A percentile compares a stretch with the other conserved stretches of the same genome.
Evolutionary conservation across 2,329 filamentous ascomycete species (phyloP).

Genomic region (Thielaviopsis musarum): DNA sequence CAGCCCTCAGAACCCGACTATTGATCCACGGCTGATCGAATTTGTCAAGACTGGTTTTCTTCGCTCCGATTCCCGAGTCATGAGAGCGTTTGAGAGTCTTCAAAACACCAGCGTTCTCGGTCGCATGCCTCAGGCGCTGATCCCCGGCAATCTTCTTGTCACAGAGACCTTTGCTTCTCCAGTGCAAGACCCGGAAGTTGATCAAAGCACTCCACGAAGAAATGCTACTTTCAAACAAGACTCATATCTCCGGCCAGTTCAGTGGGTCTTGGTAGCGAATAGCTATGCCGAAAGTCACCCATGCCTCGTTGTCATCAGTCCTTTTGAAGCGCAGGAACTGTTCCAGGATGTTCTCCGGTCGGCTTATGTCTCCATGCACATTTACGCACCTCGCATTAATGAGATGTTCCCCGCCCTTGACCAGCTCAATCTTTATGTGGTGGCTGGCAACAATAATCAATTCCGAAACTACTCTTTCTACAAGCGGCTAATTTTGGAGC

Average conservation of each 20-base stretch:
- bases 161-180: constrained; percentile 35
- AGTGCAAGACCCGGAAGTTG: constrained; percentile 16
- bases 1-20: constrained; percentile 22
- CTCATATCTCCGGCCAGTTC: constrained; percentile 32
- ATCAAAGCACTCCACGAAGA: neutral
- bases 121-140: constrained; percentile 19
- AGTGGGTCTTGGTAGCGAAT: constrained; percentile 29
- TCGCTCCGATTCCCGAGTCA: constrained; percentile 18
- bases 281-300: neutral
- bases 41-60: constrained; percentile 25
- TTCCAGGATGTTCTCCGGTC: constrained; percentile 23
- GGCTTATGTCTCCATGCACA: constrained; percentile 25
- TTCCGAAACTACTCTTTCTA: neutral
- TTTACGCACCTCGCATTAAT: constrained; percentile 32
- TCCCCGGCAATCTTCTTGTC: constrained; percentile 26
- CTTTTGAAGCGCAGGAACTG: constrained; percentile 40
- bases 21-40: constrained; percentile 26
- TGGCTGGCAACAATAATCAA: constrained; percentile 11
- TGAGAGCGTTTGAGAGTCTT: constrained; percentile 30
- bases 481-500: constrained; percentile 22
- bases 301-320: constrained; percentile 39
- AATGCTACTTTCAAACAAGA: constrained; percentile 19
- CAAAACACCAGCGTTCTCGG: constrained; percentile 23
- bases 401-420: constrained; percentile 26
- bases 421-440: constrained; percentile 25